Evolutionary conservation across 768 basidiomycete genomes (phyloP).

Genomic region (Mycena indigotica): DNA sequence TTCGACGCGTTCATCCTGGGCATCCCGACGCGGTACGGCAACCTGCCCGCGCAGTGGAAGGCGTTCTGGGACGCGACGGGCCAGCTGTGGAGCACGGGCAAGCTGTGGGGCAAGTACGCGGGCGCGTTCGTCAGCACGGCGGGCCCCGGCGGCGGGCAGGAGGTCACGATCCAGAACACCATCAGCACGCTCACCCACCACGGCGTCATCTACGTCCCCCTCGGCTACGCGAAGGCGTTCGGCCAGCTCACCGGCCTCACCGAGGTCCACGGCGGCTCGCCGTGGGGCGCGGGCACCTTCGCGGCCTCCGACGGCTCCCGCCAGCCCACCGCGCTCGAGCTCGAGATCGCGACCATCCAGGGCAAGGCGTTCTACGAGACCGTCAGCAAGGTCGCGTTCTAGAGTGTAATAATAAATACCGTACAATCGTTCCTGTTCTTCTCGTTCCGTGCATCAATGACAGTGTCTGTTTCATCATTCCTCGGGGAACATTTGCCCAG

Average conservation of each 20-base stretch:
- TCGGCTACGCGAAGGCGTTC: slow-evolving; percentile 63
- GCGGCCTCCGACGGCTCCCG: slow-evolving; percentile 58
- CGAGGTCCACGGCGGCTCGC: slow-evolving; percentile 66
- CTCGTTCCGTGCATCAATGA: too few relatives aligned
- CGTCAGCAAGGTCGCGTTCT: slow-evolving; percentile 46
- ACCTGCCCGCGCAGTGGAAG: slow-evolving; percentile 73
- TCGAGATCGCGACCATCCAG: slow-evolving; percentile 58
- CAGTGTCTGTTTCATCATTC: too few relatives aligned
- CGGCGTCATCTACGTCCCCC: slow-evolving; percentile 70
- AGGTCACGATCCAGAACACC: slow-evolving; percentile 51
- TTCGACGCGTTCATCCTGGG: slow-evolving; percentile 78
- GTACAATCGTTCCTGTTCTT: too few relatives aligned
- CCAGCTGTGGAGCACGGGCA: slow-evolving; percentile 58
- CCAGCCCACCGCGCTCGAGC: slow-evolving; percentile 58
- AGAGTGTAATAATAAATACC: slow-evolving; percentile 7
- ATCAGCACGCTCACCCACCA: slow-evolving; percentile 71
- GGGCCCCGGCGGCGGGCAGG: slow-evolving; percentile 82
- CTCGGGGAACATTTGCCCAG: too few relatives aligned
- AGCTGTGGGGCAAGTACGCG: slow-evolving; percentile 73
- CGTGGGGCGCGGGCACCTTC: slow-evolving; percentile 81
- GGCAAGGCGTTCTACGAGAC: slow-evolving; percentile 57
- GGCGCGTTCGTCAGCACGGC: slow-evolving; percentile 75
- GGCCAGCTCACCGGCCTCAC: slow-evolving; percentile 39
- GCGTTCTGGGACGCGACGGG: slow-evolving; percentile 80
- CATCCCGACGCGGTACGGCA: slow-evolving; percentile 75